Base-by-base conservation (phyloP, 805 yeast genomes). In the Candida takata region DNA sequence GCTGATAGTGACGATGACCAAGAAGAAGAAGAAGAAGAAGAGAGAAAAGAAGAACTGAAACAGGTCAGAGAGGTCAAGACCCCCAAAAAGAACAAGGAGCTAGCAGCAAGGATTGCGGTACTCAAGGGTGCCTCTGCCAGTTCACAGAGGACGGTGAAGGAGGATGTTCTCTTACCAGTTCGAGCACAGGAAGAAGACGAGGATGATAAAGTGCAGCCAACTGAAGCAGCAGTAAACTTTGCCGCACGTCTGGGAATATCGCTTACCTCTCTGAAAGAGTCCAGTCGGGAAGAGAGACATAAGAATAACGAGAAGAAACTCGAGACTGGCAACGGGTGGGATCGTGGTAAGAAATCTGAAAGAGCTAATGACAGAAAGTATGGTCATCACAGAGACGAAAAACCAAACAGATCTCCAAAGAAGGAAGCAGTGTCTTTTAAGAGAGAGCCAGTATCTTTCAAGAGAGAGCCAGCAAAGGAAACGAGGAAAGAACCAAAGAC, bases 201-300 rank as follows among this genome's bases (percentile, higher is more conserved):
- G 4, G 41, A 31, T 20, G 52, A 38, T 7, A 41, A 32, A 33
- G 29, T 18, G 3, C 41, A 38, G 3, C 49, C 53, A 15, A 46
- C 52, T 1, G 34, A 41, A 13, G 54, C 45, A 8, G 56, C 51
- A 0, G 35, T 33, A 10, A 43, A 36, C 17, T 43, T 51, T 24
- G 55, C 54, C 8, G 35, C 52, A n/a, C 39, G 55, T 16, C 31
- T 51, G 14, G 54, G 55, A 1, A 29, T 49, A 16, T 33, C 44
- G 1, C 16, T 44, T 11, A 17, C 20, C 11, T 13, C 33, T 2
- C 33, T 33, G 5, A 11, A 32, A 6, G 27, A 41, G 23, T 24
- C 32, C 9, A 35, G 37, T 33, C 33, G 34, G 17, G 20, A 30
- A 12, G 41, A 48, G 16, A 40, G 48, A 24, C 38, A 29, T 14